Evolutionary conservation across 768 basidiomycete species (phyloP), one percentile per base, ranked within the genome.

Genomic region (Naematelia encephala): DNA sequence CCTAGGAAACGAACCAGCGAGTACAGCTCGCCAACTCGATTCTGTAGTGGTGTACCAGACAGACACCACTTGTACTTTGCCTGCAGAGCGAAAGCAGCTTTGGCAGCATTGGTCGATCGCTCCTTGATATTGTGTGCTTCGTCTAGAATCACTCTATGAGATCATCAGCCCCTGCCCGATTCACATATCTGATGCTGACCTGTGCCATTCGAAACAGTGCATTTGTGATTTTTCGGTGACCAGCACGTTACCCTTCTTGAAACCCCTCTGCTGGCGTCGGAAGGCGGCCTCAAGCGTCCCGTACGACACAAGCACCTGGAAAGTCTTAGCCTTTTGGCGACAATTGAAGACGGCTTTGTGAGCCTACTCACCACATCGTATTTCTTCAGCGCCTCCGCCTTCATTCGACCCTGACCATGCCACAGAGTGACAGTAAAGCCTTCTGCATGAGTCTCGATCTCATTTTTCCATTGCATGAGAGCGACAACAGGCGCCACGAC

Each of bases 61-160:
- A 99, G 81, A 78, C 96, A 99, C 96, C 96, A 99, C 60, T 85
- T 85, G 65, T 84, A 90, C 50, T 83, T 84, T 55, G 87, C 84
- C 64, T 86, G 78, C 11, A 99, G 81, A 56, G 91, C 88, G 74
- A 99, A 99, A 0, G 91, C 84, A n/a, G 92, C 93, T 77, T 94
- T 97, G 1, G 94, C 93, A 0, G 94, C 97, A 73, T 94, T 97
- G 1, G 90, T 92, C 2, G 85, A 79, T 2, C 94, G 85, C 73
- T 98, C 94, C 72, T 98, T 98, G 80, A 98, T 97, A 74, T 93
- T 97, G 78, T 97, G 94, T 4, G 93, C 94, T 80, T 96, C 92
- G 66, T 97, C 92, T 45, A 96, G 83, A 51, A 77, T 74, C 27
- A 74, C 73, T 57, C 74, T 80, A 69, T 8, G 34, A 8, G 27